These are phyloP conservation scores for Butyriboletus loyo DNA, from an alignment of 768 basidiomycete genomes.

Conservation along the genomic window DNA sequence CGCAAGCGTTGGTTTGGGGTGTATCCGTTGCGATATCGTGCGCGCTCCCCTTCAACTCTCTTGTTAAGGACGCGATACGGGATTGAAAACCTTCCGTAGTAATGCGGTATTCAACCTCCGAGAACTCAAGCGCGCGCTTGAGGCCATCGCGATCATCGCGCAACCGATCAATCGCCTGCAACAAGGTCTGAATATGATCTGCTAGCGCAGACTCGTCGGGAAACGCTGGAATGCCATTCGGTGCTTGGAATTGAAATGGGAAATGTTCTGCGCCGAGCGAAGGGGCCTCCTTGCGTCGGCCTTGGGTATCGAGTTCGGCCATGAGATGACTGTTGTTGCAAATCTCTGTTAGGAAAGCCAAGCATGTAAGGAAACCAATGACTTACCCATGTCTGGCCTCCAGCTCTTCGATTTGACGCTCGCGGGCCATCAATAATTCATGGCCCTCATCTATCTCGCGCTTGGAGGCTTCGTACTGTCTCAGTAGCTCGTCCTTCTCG, in stretches of 20 bases:
- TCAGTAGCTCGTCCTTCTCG: slow-evolving; percentile 52
- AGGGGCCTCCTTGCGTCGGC: background rate
- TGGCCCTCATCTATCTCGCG: slow-evolving; percentile 29
- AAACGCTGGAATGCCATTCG: slow-evolving; percentile 1
- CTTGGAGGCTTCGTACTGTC: slow-evolving; percentile 40
- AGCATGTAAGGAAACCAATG: background rate
- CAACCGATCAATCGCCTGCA: slow-evolving; percentile 63
- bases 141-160: slow-evolving; percentile 64
- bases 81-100: slow-evolving; percentile 56
- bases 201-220: slow-evolving; percentile 28
- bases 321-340: slow-evolving; percentile 17
- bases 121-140: slow-evolving; percentile 62
- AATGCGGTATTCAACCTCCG: slow-evolving; percentile 65
- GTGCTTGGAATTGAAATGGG: background rate
- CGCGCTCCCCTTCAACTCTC: slow-evolving; percentile 23
- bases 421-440: slow-evolving; percentile 18
- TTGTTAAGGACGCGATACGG: slow-evolving; percentile 38
- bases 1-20: background rate
- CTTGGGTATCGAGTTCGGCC: slow-evolving; percentile 14
- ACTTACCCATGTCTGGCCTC: slow-evolving; percentile 28
- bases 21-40: slow-evolving; percentile 10
- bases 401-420: slow-evolving; percentile 24
- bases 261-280: background rate
- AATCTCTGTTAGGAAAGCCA: background rate
- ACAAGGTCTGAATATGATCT: slow-evolving; percentile 50